Base-by-base conservation (phyloP, 495 filamentous ascomycete species). In the Penicillium angulare region DNA sequence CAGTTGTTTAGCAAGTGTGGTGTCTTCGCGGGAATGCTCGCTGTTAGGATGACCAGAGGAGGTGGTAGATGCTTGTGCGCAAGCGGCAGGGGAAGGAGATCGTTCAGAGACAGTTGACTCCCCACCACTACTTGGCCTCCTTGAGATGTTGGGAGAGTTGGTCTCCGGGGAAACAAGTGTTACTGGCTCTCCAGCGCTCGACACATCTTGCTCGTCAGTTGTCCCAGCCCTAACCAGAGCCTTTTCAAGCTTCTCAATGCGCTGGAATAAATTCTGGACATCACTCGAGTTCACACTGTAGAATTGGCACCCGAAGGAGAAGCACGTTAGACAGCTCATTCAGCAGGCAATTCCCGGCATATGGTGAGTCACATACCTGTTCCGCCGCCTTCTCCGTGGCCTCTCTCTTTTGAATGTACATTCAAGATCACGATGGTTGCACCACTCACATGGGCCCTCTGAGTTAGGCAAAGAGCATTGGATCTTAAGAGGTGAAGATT, bases 391-490 rank as follows among this genome's bases (percentile, higher is more conserved):
- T 35, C 52, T 59, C n/a, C 15, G 41, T 9, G 56, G 56, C 18
- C 24, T 49, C n/a, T 56, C 52, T 16, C 56, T 31, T 0, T 56
- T 16, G 12, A 59, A 59, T 5, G 56, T 59, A 20, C 56, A 59
- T 24, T 59, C 52, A 10, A 59, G 31, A 5, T 26, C 41, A 12
- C 49, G 56, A 41, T 50, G 17, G 15, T 3, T 16, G 24, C 56
- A 59, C 40, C 56, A 42, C 33, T 59, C 52, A 45, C 56, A 59
- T 6, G 56, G 52, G 10, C 35, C 56, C 23, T 56, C 34, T 23
- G 52, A 35, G 21, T 44, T 43, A 35, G 47, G 35, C 24, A 46
- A 9, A 10, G 36, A 43, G 43, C 56, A 59, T 43, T 43, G 40
- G n/a, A 43, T 43, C 40, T 43, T n/a, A 22, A 39, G 5, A 9